phyloP scores from a whole-genome alignment of 1,284 basidiomycete species.

The Ceratobasidium sp. region DNA sequence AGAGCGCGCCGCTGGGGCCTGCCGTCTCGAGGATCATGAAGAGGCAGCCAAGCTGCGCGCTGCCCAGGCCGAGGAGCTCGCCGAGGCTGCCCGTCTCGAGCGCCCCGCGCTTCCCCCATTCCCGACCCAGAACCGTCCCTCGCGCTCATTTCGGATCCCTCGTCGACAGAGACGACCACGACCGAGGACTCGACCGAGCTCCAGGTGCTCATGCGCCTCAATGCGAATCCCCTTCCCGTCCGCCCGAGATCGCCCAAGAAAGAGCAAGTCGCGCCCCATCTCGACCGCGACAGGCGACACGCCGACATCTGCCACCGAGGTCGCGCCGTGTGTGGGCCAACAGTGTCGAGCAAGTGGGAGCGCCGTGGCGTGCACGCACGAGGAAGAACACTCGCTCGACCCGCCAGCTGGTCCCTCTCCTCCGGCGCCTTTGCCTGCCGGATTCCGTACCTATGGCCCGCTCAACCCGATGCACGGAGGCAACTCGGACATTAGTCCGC shows the following conservation, averaged over 20 bases:
- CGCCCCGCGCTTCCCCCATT: slow-evolving; percentile 35
- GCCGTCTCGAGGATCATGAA: slow-evolving; percentile 28
- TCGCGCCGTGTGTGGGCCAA: slow-evolving; percentile 39
- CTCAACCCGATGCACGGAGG: slow-evolving; percentile 46
- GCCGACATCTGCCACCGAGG: slow-evolving; percentile 8
- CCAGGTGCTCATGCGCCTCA: slow-evolving; percentile 9
- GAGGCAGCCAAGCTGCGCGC: slow-evolving; percentile 36
- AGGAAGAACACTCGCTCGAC: background rate
- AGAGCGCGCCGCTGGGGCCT: slow-evolving; percentile 14
- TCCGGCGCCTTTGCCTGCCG: no score
- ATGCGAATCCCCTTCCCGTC: slow-evolving; percentile 29
- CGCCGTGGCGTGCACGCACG: slow-evolving; percentile 33
- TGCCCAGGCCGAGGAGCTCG: slow-evolving; percentile 43
- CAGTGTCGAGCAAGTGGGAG: slow-evolving; percentile 39
- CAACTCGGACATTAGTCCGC: slow-evolving; percentile 21
- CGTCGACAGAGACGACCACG: background rate
- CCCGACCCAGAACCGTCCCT: slow-evolving; percentile 36
- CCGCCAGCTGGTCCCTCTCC: slow-evolving; percentile 9
- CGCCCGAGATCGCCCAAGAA: background rate
- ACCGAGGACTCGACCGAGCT: slow-evolving; percentile 16
- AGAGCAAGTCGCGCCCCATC: slow-evolving; percentile 13
- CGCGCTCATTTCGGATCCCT: slow-evolving; percentile 38
- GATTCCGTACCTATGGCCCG: slow-evolving; percentile 42
- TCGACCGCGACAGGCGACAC: slow-evolving; percentile 10
- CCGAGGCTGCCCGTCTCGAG: slow-evolving; percentile 37